Evolutionary conservation across 2,329 filamentous ascomycete species (phyloP).

Genomic region (Coniochaeta ligniaria): DNA sequence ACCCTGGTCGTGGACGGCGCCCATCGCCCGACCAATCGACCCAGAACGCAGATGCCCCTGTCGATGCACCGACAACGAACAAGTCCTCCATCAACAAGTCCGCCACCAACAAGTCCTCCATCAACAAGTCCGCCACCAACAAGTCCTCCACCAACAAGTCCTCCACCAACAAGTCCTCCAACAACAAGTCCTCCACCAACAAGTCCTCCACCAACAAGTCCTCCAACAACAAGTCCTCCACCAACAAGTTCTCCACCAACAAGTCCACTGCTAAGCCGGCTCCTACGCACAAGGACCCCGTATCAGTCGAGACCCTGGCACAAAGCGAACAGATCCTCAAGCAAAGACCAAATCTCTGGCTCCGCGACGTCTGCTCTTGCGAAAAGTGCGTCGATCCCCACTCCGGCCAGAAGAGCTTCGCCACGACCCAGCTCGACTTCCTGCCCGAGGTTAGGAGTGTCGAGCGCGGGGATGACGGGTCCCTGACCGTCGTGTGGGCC

Average conservation of each 20-base stretch:
- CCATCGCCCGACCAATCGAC: too few species aligned
- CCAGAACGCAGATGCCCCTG: too few species aligned
- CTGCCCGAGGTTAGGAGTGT: slow-evolving; percentile 24
- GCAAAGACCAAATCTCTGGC: slow-evolving; percentile 13
- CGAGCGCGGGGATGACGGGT: slow-evolving; percentile 25
- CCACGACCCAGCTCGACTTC: slow-evolving; percentile 30
- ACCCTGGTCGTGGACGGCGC: neutral
- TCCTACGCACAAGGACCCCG: neutral
- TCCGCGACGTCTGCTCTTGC: slow-evolving; percentile 52
- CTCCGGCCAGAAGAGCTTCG: slow-evolving; percentile 53
- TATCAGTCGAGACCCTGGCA: neutral
- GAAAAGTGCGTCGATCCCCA: slow-evolving; percentile 43
- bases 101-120: neutral
- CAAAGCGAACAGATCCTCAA: neutral
- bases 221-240: too few species aligned
- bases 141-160: too few species aligned
- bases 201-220: too few species aligned
- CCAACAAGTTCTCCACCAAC: too few species aligned
- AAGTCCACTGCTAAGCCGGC: neutral
- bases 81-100: too few species aligned
- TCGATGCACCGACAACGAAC: neutral
- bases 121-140: neutral
- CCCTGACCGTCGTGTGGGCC: slow-evolving; percentile 54
- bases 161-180: neutral
- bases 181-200: too few species aligned